Base-by-base conservation (phyloP, 257 asterid species). In the Solanum chmielewskii region DNA sequence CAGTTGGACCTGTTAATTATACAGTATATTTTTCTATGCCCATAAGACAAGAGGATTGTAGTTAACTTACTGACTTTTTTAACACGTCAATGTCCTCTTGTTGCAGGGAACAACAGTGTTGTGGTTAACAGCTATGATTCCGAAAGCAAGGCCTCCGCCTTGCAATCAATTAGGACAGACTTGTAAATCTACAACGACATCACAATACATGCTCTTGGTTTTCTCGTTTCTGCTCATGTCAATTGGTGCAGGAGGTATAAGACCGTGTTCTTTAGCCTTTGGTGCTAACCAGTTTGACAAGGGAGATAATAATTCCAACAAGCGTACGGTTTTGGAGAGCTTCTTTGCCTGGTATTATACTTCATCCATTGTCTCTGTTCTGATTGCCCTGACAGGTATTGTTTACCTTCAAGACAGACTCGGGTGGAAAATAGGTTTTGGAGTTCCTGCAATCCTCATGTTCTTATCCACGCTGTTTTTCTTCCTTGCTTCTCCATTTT, bases 311-410 rank as follows among this genome's bases (percentile, higher is more conserved):
- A 84, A 89, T 59, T 88, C 85, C 29, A 77, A 89, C 64, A 93
- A 91, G 42, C 90, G 86, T 14, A 89, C 86, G 2, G 92, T 91
- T 10, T 29, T 91, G 27, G 96, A 92, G 83, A 93, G 94, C 86
- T 95, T 69, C 88, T 95, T 94, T n/a, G 89, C 93, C 7, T 94
- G 97, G 96, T 94, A 95, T 66, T 95, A 93, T 59, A 95, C 94
- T 25, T 89, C 94, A 2, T 88, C 91, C 6, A 41, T 92, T 1
- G 84, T 92, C 12, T 91, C 97, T 1, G 93, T 92, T 13, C 87
- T 95, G 49, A 59, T 95, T 29, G 94, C 97, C 13, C 31, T 94
- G 15, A 92, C 95, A 0, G 93, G 89, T 25, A 52, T 95, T 25
- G 98, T 93, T 15, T 94, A 94, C 82, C 83, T 95, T 60, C 97